Percentiles rank a stretch among this genome's conserved stretches.
These are phyloP conservation scores for Leishmania major DNA, from an alignment of 208 protist species.

Conservation along the genomic window DNA sequence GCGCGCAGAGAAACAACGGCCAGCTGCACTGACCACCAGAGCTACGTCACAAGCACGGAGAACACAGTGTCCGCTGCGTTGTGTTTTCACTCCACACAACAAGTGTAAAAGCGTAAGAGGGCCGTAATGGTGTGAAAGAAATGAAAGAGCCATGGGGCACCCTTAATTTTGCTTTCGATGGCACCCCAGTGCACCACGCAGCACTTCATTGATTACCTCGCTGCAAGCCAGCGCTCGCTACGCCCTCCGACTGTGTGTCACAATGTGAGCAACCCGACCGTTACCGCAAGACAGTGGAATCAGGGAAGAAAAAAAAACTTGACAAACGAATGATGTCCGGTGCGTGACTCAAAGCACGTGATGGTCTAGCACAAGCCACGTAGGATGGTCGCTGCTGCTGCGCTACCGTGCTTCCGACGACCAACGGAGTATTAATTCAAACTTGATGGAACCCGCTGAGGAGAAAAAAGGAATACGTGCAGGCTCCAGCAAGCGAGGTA, in stretches of 20 bases:
- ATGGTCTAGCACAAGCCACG: not conserved
- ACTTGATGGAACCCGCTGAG: not conserved
- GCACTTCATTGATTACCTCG: not conserved
- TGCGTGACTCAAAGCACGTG: not conserved
- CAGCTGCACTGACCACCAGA: not conserved
- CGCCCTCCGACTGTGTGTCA: not conserved
- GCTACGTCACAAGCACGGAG: not conserved
- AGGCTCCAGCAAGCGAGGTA: not conserved
- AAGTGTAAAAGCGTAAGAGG: not conserved
- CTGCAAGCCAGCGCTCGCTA: not conserved
- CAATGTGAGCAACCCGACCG: not conserved
- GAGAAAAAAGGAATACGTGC: not conserved
- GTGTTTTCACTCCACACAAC: not conserved
- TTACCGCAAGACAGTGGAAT: not conserved
- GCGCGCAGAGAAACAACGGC: not conserved
- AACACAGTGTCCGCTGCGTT: not conserved
- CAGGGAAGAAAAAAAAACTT: slow-evolving; percentile 1
- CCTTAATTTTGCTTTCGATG: not conserved
- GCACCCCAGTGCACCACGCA: not conserved
- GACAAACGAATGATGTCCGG: slow-evolving; percentile 6
- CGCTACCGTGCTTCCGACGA: not conserved
- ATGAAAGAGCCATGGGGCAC: not conserved
- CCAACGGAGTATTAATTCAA: not conserved
- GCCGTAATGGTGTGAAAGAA: not conserved
- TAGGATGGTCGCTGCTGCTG: not conserved